phyloP scores from a whole-genome alignment of 495 filamentous ascomycete genomes.

The Pseudoneurospora amorphoporcata region DNA sequence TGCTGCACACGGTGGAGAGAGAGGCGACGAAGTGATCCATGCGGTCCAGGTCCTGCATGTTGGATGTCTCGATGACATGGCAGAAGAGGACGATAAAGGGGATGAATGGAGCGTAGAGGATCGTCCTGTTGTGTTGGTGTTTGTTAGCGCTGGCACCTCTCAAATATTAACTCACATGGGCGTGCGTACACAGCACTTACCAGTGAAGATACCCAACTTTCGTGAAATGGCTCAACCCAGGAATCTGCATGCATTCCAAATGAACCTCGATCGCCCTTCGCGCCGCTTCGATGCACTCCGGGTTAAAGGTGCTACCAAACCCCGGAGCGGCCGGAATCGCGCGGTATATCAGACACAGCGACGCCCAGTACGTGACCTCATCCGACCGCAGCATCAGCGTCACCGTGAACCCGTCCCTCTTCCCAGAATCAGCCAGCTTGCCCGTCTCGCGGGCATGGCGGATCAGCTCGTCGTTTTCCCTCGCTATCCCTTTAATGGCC shows the following conservation, averaged over 20 bases:
- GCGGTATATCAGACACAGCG: slow-evolving; percentile 51
- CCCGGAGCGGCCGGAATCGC: slow-evolving; percentile 43
- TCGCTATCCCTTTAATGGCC: slow-evolving; percentile 10
- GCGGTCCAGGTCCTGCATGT: slow-evolving; percentile 36
- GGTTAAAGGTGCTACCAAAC: slow-evolving; percentile 38
- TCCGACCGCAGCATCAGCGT: slow-evolving; percentile 43
- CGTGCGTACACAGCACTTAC: slow-evolving; percentile 24
- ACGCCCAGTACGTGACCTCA: slow-evolving; percentile 42
- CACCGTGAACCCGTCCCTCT: slow-evolving; percentile 21
- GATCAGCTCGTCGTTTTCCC: slow-evolving; percentile 8
- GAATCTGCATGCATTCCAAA: slow-evolving; percentile 41
- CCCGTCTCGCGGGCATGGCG: neutral
- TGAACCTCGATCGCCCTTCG: slow-evolving; percentile 44
- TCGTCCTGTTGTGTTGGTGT: slow-evolving; percentile 35
- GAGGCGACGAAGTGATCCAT: slow-evolving; percentile 49
- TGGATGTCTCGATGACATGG: slow-evolving; percentile 47
- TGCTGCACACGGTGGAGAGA: slow-evolving; percentile 37
- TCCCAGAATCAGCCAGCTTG: slow-evolving; percentile 3
- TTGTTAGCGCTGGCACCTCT: neutral
- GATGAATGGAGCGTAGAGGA: slow-evolving; percentile 56
- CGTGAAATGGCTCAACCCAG: slow-evolving; percentile 31
- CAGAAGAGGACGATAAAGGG: slow-evolving; percentile 64
- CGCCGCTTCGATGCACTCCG: slow-evolving; percentile 51
- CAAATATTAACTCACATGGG: neutral
- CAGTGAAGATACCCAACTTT: slow-evolving; percentile 54